Evolutionary conservation across 306 rosid species (phyloP), one percentile per base, ranked within the genome.

Genomic region (Castanospermum australe): DNA sequence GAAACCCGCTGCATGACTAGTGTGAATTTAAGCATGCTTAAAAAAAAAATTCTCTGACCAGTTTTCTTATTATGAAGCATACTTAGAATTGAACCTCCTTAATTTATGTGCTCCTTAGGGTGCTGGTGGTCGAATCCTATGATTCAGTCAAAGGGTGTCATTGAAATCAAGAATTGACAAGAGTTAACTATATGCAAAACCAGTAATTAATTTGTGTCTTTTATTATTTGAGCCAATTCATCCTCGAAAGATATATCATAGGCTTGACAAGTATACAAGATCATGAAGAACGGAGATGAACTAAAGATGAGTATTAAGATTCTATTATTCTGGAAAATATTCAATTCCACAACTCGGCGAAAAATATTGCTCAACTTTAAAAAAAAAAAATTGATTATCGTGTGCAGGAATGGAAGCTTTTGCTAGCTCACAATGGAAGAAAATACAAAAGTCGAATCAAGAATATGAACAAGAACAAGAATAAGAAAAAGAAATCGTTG

Each of bases 11-110:
- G 15, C 32, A 4, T n/a, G 45, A 22, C 63, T 35, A 17, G 52
- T 42, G 33, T 45, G 80, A 63, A n/a, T n/a, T n/a, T n/a, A n/a
- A 35, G 18, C 36, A 52, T 65, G 55, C 67, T 38, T 77, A 48
- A 21, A 17, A 48, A 21, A 17, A 51, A 38, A 50, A 36, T 65
- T 65, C 42, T 51, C 28, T 48, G 41, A 63, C 73, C 73, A 13
- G 30, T 47, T 57, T 44, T 30, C 12, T 28, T 25, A 14, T 13
- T 38, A 38, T 54, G 38, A 55, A 35, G 22, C 22, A 30, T 15
- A 28, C 11, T 38, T 15, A 5, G n/a, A 28, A 1, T 28, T 28
- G 11, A 62, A 22, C 66, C 35, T 52, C 33, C 48, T 72, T n/a
- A n/a, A n/a, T n/a, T 21, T 5, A 5, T 48, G 55, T 15, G 36